Conservation (phyloP, 2,329 filamentous ascomycete genomes). For the Cytospora schulzeri region DNA sequence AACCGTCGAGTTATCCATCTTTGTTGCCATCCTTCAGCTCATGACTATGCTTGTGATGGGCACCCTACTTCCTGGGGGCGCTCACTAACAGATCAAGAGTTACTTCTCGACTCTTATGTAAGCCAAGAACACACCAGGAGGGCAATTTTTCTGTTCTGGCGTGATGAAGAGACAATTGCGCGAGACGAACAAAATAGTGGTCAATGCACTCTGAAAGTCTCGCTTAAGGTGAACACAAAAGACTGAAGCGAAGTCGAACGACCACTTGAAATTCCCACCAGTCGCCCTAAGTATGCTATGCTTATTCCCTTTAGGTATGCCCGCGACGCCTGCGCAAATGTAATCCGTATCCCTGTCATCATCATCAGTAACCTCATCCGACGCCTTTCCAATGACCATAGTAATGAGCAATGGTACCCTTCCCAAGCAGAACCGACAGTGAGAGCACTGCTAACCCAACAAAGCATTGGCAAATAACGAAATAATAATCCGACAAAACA, state of each 20-base stretch:
- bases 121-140: too few species aligned
- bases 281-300: not conserved
- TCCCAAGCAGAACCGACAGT: not conserved
- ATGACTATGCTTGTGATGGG: too few species aligned
- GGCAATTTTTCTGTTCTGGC: too few species aligned
- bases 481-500: constrained; percentile 36
- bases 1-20: too few species aligned
- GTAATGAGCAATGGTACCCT: not conserved
- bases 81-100: too few species aligned
- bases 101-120: too few species aligned
- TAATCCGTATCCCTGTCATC: constrained; percentile 42
- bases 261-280: not conserved
- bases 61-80: too few species aligned
- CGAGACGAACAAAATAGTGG: too few species aligned
- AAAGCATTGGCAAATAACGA: not conserved
- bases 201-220: too few species aligned
- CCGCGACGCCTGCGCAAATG: constrained; percentile 1
- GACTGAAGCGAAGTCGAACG: not conserved
- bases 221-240: too few species aligned
- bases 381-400: not conserved
- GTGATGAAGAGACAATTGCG: too few species aligned
- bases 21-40: too few species aligned
- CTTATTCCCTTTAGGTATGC: not conserved
- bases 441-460: not conserved
- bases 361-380: constrained; percentile 60